Evolutionary conservation across 257 asterid genomes (phyloP), one percentile per base, ranked within the genome.

Genomic region (Capsicum rhomboideum): DNA sequence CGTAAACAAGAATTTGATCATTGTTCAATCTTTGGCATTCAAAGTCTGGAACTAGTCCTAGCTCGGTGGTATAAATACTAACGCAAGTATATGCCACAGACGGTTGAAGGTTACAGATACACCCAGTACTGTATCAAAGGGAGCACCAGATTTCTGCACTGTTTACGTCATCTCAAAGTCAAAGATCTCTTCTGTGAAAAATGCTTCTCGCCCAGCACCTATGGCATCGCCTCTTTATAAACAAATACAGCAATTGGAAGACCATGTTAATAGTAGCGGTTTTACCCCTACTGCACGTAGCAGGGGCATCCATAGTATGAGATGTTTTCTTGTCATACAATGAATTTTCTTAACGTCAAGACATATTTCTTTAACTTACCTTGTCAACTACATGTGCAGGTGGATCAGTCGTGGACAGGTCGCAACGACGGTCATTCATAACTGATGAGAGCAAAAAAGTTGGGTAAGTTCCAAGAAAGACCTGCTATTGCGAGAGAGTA

Each of bases 131-230:
- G 87, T 90, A 20, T 85, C 94, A 13, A 95, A 93, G 88, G 72
- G 71, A 53, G 92, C 97, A 56, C 98, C 98, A 0, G 98, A 95
- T 68, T 95, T 92, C 83, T 90, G 96, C 79, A 91, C 95, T 0
- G 93, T 93, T 69, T 92, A 92, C 80, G 98, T 95, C 18, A 95
- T 95, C 85, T 95, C 98, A 12, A 95, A 93, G 81, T 58, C 95
- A 21, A 95, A 95, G 90, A 90, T 95, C 49, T 92, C 97, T 23
- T 90, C 96, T 5, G 92, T 95, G 56, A 89, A 89, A 86, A 93
- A 95, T 84, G 94, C 97, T 74, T 87, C 92, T 29, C 97, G 98
- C 10, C 79, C 49, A 12, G 93, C 96, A 0, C 97, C 97, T 1
- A 90, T 90, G 78, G 31, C 84, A 13, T 95, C 98, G 8, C 96